Evolutionary conservation across 352 stramenopile genomes (phyloP), one percentile per base, ranked within the genome.

Genomic region (Saprolegnia parasitica): DNA sequence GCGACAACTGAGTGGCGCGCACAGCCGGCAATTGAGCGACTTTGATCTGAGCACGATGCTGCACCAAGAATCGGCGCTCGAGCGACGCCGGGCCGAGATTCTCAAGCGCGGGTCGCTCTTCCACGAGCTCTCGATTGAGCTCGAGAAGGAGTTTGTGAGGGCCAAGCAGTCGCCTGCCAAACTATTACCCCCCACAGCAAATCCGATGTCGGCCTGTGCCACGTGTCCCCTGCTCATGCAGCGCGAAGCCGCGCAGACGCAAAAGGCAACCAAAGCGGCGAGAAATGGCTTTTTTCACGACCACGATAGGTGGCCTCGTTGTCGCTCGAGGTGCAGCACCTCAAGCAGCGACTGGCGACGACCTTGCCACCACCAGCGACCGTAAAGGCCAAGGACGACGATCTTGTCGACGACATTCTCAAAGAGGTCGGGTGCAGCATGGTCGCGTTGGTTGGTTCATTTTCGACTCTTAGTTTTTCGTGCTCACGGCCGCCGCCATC

Each of bases 401-500:
- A 60, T 4, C 11, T 60, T n/a, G 20, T 40, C 52, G 52, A 60
- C 35, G 35, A 70, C 26, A 24, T 70, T 21, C 63, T 70, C 54
- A 70, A 70, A 62, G 63, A 70, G 26, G 63, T 70, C 5, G 1
- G 20, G 8, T 39, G 10, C n/a, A 20, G 20, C 23, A 4, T 26
- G 11, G 52, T 16, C 9, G 13, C 3, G 20, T 1, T 60, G 11
- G 24, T 52, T 52, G 10, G 42, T 10, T 24, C 24, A 60, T 60
- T 60, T 60, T 42, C 29, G 2, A 35, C 29, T n/a, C 0, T 9
- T 49, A 88, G 78, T 86, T 88, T 73, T 86, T 87, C 67, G 72
- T 86, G 71, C 67, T 87, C 35, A 87, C 80, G 3, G 80, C 80
- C 0, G 77, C 80, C 10, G 80, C 80, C 4, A 74, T 87, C 47